Evolutionary conservation across 2,329 filamentous ascomycete species (phyloP).

Genomic region (Coniochaeta pulveracea): DNA sequence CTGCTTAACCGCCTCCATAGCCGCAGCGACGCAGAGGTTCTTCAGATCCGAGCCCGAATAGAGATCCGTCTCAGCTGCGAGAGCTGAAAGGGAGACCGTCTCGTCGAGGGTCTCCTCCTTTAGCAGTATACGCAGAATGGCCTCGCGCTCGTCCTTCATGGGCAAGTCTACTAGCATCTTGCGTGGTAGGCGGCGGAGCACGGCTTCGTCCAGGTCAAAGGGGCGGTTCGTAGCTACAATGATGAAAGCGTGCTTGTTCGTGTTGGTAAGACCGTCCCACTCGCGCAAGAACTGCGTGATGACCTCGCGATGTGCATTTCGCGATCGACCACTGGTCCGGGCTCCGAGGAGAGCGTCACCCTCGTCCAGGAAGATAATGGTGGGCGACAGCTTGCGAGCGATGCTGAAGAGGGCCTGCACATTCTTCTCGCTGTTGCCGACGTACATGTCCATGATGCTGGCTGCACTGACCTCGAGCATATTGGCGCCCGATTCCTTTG

Average conservation of each 20-base stretch:
- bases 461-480: conserved; percentile 84
- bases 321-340: conserved; percentile 52
- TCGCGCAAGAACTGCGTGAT: conserved; percentile 96
- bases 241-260: conserved; percentile 65
- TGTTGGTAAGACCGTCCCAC: conserved; percentile 82
- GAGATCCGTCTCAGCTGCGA: conserved; percentile 59
- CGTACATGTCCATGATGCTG: conserved; percentile 91
- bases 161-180: conserved; percentile 66
- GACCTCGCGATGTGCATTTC: conserved; percentile 70
- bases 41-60: conserved; percentile 81
- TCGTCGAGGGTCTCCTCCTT: conserved; percentile 52
- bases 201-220: conserved; percentile 85
- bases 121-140: conserved; percentile 61
- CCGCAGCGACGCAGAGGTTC: conserved; percentile 70
- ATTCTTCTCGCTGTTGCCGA: conserved; percentile 94
- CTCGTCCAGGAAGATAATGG: conserved; percentile 94
- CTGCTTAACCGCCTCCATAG: conserved; percentile 68
- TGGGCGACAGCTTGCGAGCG: conserved; percentile 82
- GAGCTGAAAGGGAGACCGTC: conserved; percentile 46
- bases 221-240: conserved; percentile 97
- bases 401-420: conserved; percentile 84
- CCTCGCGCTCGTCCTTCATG: conserved; percentile 43
- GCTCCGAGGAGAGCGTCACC: conserved; percentile 85
- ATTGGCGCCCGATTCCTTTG: conserved; percentile 56
- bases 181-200: conserved; percentile 64